Base-by-base conservation (phyloP, 2,329 filamentous ascomycete species). In the Beauveria sp. region DNA sequence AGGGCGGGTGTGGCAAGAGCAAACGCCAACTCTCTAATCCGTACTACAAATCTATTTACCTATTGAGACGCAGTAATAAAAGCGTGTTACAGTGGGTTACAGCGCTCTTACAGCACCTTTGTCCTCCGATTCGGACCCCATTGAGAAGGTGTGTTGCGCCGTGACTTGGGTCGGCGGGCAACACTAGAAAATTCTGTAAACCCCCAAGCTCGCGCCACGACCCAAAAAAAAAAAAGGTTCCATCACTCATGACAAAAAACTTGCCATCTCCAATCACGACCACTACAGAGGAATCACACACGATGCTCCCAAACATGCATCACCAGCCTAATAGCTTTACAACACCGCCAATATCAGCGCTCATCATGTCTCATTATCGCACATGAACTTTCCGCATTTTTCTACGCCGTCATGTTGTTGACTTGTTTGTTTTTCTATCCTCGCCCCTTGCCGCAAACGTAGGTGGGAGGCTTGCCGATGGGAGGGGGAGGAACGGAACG, bases 381-480 rank as follows among this genome's bases (percentile, higher is more conserved):
- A 49, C 58, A 60, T 60, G 58, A 60, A 60, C 51, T 60, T 60
- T 60, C 58, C 58, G 50, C 58, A 60, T 60, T 60, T 60, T 60
- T n/a, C 24, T 46, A 42, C 51, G 42, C 47, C 28, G 6, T n/a
- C 42, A 28, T 43, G 26, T 55, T 40, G 40, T 2, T 42, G 12
- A 38, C 4, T 49, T 58, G 22, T 28, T 14, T 30, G 12, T n/a
- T 51, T 14, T 28, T 43, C 3, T 42, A 5, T 51, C 22, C 43
- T 22, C 12, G 28, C 10, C 50, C 10, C 2, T 20, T 20, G 20
- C 34, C 2, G 24, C 40, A 12, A 38, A 16, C 28, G 16, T 14
- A 18, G 26, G 43, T 57, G 54, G 43, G 42, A 57, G 55, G 43
- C 55, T 38, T 40, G 30, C 45, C 38, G n/a, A 43, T 53, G 49